These are phyloP conservation scores for Gynostemma pentaphyllum DNA, from an alignment of 306 rosid species.

Conservation along the genomic window DNA sequence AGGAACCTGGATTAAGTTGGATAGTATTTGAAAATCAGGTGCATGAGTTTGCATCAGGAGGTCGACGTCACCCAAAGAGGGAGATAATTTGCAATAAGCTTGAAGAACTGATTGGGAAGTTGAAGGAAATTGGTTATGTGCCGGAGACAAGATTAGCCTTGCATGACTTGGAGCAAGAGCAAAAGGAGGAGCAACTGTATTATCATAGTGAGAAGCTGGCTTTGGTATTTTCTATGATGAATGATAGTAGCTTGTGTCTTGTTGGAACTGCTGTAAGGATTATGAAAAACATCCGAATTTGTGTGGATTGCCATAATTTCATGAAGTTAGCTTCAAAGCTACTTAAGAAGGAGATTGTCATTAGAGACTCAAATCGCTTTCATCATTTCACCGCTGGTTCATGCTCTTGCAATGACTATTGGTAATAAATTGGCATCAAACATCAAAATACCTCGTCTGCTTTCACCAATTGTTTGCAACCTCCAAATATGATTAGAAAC, in stretches of 20 bases:
- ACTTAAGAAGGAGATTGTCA: slow-evolving; percentile 52
- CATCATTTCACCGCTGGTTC: slow-evolving; percentile 57
- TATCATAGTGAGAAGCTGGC: slow-evolving; percentile 91
- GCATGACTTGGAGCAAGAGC: slow-evolving; percentile 65
- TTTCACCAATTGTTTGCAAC: neutral
- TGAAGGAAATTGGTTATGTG: slow-evolving; percentile 71
- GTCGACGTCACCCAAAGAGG: slow-evolving; percentile 43
- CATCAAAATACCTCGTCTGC: neutral
- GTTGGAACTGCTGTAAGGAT: slow-evolving; percentile 39
- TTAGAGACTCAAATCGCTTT: slow-evolving; percentile 87
- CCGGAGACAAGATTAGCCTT: slow-evolving; percentile 57
- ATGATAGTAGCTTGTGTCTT: slow-evolving; percentile 27
- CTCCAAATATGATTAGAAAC: neutral
- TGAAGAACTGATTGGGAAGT: slow-evolving; percentile 43
- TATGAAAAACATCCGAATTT: slow-evolving; percentile 82
- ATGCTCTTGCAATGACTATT: slow-evolving; percentile 74
- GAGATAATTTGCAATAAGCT: slow-evolving; percentile 33
- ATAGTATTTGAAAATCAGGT: slow-evolving; percentile 55
- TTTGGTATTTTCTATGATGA: slow-evolving; percentile 55
- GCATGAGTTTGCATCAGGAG: slow-evolving; percentile 80
- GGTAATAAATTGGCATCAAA: slow-evolving; percentile 32
- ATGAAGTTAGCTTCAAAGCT: slow-evolving; percentile 66
- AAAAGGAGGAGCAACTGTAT: slow-evolving; percentile 65
- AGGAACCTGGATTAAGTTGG: slow-evolving; percentile 91
- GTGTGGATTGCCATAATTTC: slow-evolving; percentile 86